A percentile compares a stretch with the other conserved stretches of the same genome.
These are phyloP conservation scores for Phoma sp. DNA, from an alignment of 2,329 filamentous ascomycete species.

Conservation along the genomic window DNA sequence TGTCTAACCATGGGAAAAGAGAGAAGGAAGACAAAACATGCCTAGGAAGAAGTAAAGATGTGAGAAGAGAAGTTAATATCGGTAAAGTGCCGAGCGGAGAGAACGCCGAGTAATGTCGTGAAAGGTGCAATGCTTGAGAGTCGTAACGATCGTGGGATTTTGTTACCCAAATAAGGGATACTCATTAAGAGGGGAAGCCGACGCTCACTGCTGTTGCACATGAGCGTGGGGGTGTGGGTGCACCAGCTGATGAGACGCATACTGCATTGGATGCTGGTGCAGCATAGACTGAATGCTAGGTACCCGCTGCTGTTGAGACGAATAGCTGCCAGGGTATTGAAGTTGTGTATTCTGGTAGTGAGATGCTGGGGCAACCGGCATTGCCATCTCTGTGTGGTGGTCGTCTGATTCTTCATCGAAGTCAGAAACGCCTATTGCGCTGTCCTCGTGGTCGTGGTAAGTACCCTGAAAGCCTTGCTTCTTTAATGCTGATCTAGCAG, in stretches of 20 bases:
- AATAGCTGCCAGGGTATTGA: conserved; percentile 28
- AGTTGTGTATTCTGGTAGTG: conserved; percentile 21
- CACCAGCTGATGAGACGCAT: conserved; percentile 25
- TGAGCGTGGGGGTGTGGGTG: conserved; percentile 22
- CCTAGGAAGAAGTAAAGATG: not conserved
- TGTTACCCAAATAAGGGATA: not conserved
- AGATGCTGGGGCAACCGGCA: conserved; percentile 32
- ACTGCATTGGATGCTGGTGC: conserved; percentile 32
- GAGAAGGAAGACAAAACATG: not conserved
- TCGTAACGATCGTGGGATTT: conserved; percentile 15
- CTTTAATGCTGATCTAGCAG: conserved; percentile 70
- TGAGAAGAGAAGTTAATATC: conserved; percentile 21
- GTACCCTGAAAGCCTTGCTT: conserved; percentile 60
- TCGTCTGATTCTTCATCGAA: conserved; percentile 54
- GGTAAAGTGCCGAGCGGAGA: conserved; percentile 19
- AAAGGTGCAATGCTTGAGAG: not conserved
- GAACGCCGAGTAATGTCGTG: conserved; percentile 13
- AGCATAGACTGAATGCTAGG: conserved; percentile 53
- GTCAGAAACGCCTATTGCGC: conserved; percentile 68
- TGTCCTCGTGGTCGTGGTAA: conserved; percentile 67
- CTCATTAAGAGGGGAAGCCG: not conserved
- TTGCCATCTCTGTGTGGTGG: conserved; percentile 35
- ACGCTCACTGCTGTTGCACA: conserved; percentile 10
- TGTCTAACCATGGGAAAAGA: not conserved
- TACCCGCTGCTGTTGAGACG: conserved; percentile 40